phyloP scores from a whole-genome alignment of 108 stramenopile species.

The Epithemia pelagica region DNA sequence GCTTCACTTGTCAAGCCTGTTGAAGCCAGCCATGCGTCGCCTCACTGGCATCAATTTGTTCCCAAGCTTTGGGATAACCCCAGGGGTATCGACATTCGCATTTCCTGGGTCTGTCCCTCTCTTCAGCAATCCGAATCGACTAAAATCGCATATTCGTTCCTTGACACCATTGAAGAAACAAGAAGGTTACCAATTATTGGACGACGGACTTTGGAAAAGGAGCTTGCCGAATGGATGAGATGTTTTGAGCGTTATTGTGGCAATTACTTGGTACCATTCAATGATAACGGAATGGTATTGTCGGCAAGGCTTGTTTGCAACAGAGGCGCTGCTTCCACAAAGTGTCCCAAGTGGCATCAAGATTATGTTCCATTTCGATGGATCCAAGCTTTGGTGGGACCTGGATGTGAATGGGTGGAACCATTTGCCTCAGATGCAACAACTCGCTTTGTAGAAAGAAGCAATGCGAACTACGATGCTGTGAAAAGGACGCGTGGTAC shows the following conservation, averaged over 20 bases:
- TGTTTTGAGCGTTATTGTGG: background rate
- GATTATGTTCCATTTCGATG: slow-evolving; percentile 55
- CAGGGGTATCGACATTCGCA: background rate
- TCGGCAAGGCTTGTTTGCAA: slow-evolving; percentile 37
- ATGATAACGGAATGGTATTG: slow-evolving; percentile 8
- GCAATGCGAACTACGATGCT: slow-evolving; percentile 25
- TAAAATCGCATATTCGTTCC: background rate
- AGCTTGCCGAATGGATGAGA: background rate
- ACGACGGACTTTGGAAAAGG: background rate
- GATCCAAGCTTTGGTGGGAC: slow-evolving; percentile 42
- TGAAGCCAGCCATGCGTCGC: background rate
- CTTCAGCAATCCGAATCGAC: no score
- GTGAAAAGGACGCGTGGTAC: no score
- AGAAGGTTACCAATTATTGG: background rate
- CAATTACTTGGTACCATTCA: background rate
- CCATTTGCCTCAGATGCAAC: slow-evolving; percentile 2
- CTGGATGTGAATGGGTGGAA: slow-evolving; percentile 35
- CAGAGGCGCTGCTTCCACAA: slow-evolving; percentile 27
- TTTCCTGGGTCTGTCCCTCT: background rate
- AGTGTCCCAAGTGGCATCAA: slow-evolving; percentile 58
- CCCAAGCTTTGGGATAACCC: background rate
- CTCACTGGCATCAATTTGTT: background rate
- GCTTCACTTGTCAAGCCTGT: background rate
- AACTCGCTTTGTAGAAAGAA: slow-evolving; percentile 30
- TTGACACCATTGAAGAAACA: background rate